These are phyloP conservation scores for Crucibulum parvulum DNA, from an alignment of 1,284 basidiomycete genomes.

Conservation along the genomic window DNA sequence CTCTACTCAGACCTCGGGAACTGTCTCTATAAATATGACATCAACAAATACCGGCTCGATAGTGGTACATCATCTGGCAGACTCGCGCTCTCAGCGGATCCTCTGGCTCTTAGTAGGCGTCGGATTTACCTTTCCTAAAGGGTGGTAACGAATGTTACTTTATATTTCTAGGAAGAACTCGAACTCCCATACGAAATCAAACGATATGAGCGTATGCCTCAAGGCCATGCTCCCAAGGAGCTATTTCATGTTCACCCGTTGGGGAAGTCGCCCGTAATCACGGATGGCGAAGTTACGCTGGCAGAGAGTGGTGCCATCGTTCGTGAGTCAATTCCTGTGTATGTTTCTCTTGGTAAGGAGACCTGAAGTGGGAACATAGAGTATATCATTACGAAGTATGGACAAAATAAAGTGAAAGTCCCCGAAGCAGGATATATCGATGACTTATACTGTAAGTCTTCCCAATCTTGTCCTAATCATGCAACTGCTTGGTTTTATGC, in stretches of 20 bases:
- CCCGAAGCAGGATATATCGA: slow-evolving; percentile 44
- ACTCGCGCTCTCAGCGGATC: neutral
- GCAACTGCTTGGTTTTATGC: neutral
- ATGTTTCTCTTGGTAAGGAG: neutral
- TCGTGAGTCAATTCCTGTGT: slow-evolving; percentile 32
- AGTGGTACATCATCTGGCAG: neutral
- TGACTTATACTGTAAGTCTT: slow-evolving; percentile 45
- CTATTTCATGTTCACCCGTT: slow-evolving; percentile 47
- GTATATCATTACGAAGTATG: slow-evolving; percentile 53
- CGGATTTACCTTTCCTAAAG: neutral
- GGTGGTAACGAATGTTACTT: neutral
- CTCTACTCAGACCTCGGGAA: too few species aligned
- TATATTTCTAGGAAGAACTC: slow-evolving; percentile 51
- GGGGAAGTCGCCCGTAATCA: slow-evolving; percentile 55
- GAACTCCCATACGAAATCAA: slow-evolving; percentile 55
- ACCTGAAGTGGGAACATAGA: slow-evolving; percentile 28
- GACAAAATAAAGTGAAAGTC: slow-evolving; percentile 40
- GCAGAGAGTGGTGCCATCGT: slow-evolving; percentile 58
- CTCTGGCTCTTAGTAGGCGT: neutral
- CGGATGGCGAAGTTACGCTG: slow-evolving; percentile 48
- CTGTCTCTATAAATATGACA: too few species aligned
- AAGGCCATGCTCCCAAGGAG: slow-evolving; percentile 46
- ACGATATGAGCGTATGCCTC: slow-evolving; percentile 47
- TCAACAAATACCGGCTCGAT: neutral
- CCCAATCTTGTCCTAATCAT: too few species aligned